Percentiles rank a stretch among this genome's conserved stretches.
These are phyloP conservation scores for Xylaria palmicola DNA, from an alignment of 495 filamentous ascomycete species.

Conservation along the genomic window DNA sequence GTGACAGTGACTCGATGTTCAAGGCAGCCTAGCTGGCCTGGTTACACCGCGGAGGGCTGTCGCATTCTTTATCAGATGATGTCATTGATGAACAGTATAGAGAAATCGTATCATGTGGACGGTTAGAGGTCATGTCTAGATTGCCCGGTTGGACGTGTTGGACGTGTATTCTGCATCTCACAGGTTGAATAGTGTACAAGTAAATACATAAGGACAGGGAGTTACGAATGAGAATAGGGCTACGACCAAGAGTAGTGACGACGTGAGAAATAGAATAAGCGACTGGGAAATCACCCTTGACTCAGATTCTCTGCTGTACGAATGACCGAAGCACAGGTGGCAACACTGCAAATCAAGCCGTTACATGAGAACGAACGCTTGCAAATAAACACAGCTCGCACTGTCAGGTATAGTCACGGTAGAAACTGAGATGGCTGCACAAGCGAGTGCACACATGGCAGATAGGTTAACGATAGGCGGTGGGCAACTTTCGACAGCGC, in stretches of 20 bases:
- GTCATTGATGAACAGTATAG: too few species aligned
- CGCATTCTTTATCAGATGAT: too few species aligned
- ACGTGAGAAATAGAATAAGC: not conserved
- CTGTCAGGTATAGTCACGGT: not conserved
- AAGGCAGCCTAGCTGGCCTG: too few species aligned
- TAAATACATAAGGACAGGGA: not conserved
- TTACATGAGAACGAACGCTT: not conserved
- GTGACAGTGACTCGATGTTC: too few species aligned
- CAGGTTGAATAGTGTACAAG: too few species aligned
- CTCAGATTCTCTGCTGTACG: not conserved
- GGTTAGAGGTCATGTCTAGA: too few species aligned
- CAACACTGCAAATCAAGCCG: not conserved
- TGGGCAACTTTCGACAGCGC: not conserved
- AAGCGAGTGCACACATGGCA: not conserved
- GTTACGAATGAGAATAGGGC: not conserved
- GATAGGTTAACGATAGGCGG: slow-evolving; percentile 10
- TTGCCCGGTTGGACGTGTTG: too few species aligned
- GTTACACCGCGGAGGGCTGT: too few species aligned
- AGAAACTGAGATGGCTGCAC: not conserved
- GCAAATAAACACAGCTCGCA: not conserved
- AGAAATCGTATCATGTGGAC: too few species aligned
- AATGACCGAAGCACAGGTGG: slow-evolving; percentile 2
- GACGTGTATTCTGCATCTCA: too few species aligned
- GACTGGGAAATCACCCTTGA: not conserved
- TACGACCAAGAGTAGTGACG: not conserved